Evolutionary conservation across 192 early-diverging fungal species (phyloP).

Genomic region (Piromyces finnis): DNA sequence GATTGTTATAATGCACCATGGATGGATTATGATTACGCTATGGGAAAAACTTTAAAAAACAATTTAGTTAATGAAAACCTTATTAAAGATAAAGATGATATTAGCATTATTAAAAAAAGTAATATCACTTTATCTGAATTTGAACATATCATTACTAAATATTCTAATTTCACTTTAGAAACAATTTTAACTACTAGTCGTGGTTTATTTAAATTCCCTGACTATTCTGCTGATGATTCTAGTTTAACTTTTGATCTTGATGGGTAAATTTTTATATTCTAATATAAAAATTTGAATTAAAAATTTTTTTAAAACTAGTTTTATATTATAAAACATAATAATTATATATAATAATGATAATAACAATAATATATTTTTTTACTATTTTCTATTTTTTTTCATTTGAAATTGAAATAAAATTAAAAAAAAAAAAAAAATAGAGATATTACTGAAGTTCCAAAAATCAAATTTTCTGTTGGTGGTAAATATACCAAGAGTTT

Average conservation of each 20-base stretch:
- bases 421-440: no score
- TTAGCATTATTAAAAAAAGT: background rate
- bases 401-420: no score
- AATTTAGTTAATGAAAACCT: background rate
- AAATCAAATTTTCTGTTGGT: background rate
- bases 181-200: background rate
- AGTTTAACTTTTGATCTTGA: background rate
- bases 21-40: background rate
- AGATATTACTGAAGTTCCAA: background rate
- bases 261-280: no score
- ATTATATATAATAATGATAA: no score
- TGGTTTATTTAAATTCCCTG: background rate
- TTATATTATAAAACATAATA: no score
- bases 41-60: background rate
- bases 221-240: background rate
- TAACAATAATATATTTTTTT: no score
- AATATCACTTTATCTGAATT: background rate
- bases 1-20: background rate
- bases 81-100: background rate
- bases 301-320: no score
- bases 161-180: background rate
- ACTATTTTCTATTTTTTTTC: no score
- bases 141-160: background rate
- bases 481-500: background rate
- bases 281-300: no score